Evolutionary conservation across 768 basidiomycete species (phyloP), one percentile per base, ranked within the genome.

Genomic region (Tephrocybe rancida): DNA sequence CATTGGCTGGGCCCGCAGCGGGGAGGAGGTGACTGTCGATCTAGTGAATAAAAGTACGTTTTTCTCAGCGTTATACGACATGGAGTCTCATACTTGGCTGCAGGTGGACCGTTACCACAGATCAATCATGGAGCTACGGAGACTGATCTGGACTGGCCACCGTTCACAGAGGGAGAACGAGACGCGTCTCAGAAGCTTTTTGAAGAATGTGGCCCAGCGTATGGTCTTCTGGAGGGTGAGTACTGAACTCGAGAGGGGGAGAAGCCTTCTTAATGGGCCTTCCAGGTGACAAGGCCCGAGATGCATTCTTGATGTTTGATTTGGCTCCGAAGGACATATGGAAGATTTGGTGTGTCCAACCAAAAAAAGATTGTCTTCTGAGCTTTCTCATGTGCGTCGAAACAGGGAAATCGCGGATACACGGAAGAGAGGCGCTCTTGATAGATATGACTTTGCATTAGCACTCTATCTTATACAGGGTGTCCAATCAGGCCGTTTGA

Each of bases 1-100:
- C 27, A 85, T 89, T 56, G 85, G 84, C 3, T 83, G 84, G 76
- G 80, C 83, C 3, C 88, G 89, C 67, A 73, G 74, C 30, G 84
- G 74, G 29, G 73, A 73, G 59, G 60, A 63, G 10, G 64, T 80
- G 19, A 67, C 66, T 18, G 73, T 74, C 35, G 69, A 71, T 25
- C 61, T 83, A 52, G 64, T 79, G 26, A 63, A 65, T 2, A 75
- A 70, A 67, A 62, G 86, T 88, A 53, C 61, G 83, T 73, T 16
- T 16, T 19, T 39, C 2, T 24, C 38, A 25, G 5, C 38, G 21
- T 11, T 3, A 11, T 3, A 29, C 60, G 27, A 51, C 18, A 50
- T 39, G 21, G 53, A n/a, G n/a, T n/a, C 50, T 52, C 22, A 53
- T 52, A 18, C 24, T 19, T 19, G 6, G 21, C 54, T 8, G 37